Conservation (phyloP, 345 rosid species). For the Anacardium occidentale region DNA sequence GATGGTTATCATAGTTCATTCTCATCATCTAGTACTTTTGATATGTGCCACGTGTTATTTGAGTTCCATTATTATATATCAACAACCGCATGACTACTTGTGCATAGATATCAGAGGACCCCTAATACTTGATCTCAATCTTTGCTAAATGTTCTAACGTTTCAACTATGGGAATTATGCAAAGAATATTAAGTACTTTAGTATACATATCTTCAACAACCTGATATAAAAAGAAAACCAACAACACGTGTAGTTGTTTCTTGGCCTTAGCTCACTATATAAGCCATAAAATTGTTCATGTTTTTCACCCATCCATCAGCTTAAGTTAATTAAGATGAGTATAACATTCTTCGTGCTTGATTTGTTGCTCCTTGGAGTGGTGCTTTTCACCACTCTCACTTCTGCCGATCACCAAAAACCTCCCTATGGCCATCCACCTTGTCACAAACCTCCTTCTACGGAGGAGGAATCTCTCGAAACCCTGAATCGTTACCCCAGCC, state of each 20-base stretch:
- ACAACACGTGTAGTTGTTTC: neutral
- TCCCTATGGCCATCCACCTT: neutral
- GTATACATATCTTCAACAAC: too few relatives aligned
- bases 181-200: too few relatives aligned
- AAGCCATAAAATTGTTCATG: neutral
- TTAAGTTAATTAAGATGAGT: neutral
- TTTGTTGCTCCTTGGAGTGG: constrained; percentile 7
- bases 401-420: neutral
- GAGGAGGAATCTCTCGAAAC: neutral
- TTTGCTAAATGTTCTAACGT: neutral
- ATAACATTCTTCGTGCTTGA: neutral
- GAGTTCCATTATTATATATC: too few relatives aligned
- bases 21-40: too few relatives aligned
- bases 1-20: too few relatives aligned
- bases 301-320: neutral
- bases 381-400: constrained; percentile 11
- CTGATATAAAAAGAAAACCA: neutral
- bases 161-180: neutral
- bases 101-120: too few relatives aligned
- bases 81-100: too few relatives aligned
- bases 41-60: too few relatives aligned
- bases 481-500: too few relatives aligned
- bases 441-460: neutral
- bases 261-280: neutral
- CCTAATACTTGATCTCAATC: neutral